Conservation (phyloP, 306 rosid species). For the Cicer pinnatifidum region DNA sequence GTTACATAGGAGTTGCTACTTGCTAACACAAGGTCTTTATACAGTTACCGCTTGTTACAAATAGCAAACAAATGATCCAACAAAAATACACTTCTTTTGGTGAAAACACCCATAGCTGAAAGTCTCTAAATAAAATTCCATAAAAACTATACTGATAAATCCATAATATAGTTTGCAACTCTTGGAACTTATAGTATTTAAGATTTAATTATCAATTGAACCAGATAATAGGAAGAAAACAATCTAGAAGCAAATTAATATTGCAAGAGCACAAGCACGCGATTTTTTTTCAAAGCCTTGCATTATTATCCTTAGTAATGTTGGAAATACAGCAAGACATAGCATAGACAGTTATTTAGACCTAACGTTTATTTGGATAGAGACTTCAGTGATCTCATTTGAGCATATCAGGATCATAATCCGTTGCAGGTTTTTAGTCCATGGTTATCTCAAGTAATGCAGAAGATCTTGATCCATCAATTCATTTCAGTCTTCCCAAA, state of each 20-base stretch:
- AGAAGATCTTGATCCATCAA: not conserved
- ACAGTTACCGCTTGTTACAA: not conserved
- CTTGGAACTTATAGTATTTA: not conserved
- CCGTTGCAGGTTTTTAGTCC: too few species aligned
- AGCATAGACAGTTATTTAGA: too few species aligned
- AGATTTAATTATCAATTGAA: not conserved
- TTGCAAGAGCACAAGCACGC: not conserved
- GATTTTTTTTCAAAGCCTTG: too few species aligned
- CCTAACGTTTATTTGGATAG: too few species aligned
- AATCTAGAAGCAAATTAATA: not conserved
- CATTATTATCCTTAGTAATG: too few species aligned
- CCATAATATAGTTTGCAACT: not conserved
- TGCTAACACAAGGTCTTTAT: not conserved
- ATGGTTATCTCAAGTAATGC: too few species aligned
- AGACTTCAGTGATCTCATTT: too few species aligned
- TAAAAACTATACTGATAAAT: not conserved
- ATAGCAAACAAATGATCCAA: constrained; percentile 1
- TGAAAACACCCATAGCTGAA: not conserved
- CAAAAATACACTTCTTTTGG: constrained; percentile 7
- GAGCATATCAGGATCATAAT: too few species aligned
- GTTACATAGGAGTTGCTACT: not conserved
- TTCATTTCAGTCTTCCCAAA: not conserved
- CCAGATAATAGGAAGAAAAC: not conserved
- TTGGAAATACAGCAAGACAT: too few species aligned
- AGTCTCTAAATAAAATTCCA: not conserved